phyloP scores from a whole-genome alignment of 2,329 filamentous ascomycete species.

The Calycina marina region DNA sequence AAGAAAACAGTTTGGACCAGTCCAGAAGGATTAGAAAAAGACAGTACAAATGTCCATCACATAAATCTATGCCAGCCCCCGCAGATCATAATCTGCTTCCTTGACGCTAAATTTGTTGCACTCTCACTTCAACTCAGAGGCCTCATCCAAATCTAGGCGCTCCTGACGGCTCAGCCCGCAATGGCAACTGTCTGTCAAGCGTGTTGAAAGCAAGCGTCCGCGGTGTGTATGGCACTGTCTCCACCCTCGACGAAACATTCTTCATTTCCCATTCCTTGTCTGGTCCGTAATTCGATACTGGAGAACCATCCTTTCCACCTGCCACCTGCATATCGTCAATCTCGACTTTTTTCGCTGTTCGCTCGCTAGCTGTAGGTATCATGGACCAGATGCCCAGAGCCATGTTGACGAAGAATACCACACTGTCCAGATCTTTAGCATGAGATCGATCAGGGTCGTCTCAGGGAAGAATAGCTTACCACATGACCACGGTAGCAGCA shows the following conservation, averaged over 20 bases:
- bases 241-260: slow-evolving; percentile 27
- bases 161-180: slow-evolving; percentile 24
- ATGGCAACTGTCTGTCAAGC: slow-evolving; percentile 41
- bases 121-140: not conserved
- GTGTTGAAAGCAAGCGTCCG: slow-evolving; percentile 54
- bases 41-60: not conserved
- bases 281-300: slow-evolving; percentile 25
- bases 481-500: slow-evolving; percentile 48
- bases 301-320: slow-evolving; percentile 17
- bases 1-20: not conserved
- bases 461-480: slow-evolving; percentile 35
- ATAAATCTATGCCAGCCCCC: no score
- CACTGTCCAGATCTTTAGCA: slow-evolving; percentile 2
- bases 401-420: slow-evolving; percentile 42
- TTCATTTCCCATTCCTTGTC: slow-evolving; percentile 44
- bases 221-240: slow-evolving; percentile 41
- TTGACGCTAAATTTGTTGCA: not conserved
- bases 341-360: slow-evolving; percentile 36
- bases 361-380: slow-evolving; percentile 25
- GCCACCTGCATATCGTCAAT: slow-evolving; percentile 30
- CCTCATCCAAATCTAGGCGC: not conserved
- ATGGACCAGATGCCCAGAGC: slow-evolving; percentile 40
- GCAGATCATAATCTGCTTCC: no score
- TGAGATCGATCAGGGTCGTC: slow-evolving; percentile 2
- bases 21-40: not conserved